Base-by-base conservation (phyloP, 177 flowering plant species). In the Vitis hybrid region DNA sequence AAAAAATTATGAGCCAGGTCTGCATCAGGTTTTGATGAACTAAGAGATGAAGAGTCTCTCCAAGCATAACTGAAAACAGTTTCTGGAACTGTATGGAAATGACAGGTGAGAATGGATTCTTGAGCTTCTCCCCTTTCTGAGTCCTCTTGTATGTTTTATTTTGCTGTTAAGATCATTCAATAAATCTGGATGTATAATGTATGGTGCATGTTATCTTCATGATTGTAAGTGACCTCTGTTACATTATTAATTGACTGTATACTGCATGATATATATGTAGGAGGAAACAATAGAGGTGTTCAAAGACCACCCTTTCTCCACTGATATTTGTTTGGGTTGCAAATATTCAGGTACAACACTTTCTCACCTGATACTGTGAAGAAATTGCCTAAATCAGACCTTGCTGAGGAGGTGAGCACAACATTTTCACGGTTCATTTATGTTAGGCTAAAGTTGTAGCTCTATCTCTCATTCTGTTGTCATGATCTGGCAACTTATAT, bases 301-400 rank as follows among this genome's bases (percentile, higher is more conserved):
- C 66, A 15, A 9, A 50, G 66, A n/a, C 12, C 49, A 39, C 45
- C 45, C 45, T 64, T 72, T 51, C 56, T 67, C 49, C n/a, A 16
- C 21, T 75, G 21, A 67, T 69, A 14, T 33, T 61, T 26, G 29
- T 14, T 65, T 57, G 57, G 15, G 12, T 64, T 9, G 15, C 48
- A 65, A 15, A 21, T 65, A 18, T 73, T 74, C 90, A 92, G 97
- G 68, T 94, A 92, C 61, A 90, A 88, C 77, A 94, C 99, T 29
- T 94, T 94, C 70, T 87, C 95, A 56, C 99, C 99, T 62, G 99
- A 94, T 48, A 80, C 82, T 26, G 97, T 94, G 75, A 94, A 88
- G 86, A 92, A 92, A 77, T 81, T 94, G 95, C 97, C 97, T 21
- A 91, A 89, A 76, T 84, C 82, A 82, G 97, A 92, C 78, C 99